Evolutionary conservation across 1,284 basidiomycete species (phyloP).

Genomic region (Chalciporus sp.): DNA sequence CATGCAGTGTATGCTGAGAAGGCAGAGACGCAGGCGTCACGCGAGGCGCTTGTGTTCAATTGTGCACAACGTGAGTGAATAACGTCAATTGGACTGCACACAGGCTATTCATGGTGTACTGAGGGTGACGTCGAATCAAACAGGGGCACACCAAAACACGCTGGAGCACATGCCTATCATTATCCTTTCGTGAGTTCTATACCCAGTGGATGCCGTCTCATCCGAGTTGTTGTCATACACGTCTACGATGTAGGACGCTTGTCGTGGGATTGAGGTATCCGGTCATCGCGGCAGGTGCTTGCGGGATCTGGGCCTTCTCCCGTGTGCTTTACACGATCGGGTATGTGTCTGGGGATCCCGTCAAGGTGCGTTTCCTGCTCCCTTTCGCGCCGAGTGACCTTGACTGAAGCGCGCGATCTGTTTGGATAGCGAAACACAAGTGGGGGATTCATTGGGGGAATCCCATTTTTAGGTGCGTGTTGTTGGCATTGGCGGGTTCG

Average conservation of each 20-base stretch:
- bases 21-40: slow-evolving; percentile 35
- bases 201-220: too few species aligned
- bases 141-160: slow-evolving; percentile 44
- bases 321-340: slow-evolving; percentile 40
- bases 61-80: slow-evolving; percentile 39
- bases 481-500: background rate
- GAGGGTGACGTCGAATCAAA: background rate
- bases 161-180: slow-evolving; percentile 37
- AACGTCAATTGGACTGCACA: background rate
- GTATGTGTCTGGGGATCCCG: slow-evolving; percentile 30
- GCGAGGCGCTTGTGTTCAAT: slow-evolving; percentile 36
- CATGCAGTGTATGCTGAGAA: slow-evolving; percentile 42
- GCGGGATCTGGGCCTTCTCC: slow-evolving; percentile 35
- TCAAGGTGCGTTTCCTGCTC: slow-evolving; percentile 28
- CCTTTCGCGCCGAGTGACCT: background rate
- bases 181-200: slow-evolving; percentile 11
- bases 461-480: slow-evolving; percentile 18
- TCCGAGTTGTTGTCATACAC: background rate
- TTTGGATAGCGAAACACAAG: slow-evolving; percentile 17
- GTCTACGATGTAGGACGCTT: slow-evolving; percentile 23
- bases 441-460: slow-evolving; percentile 19
- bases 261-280: slow-evolving; percentile 38
- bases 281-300: slow-evolving; percentile 29
- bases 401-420: too few species aligned
- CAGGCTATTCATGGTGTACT: background rate